phyloP scores from a whole-genome alignment of 2,329 filamentous ascomycete species.

The Ceratocystis cacaofunesta region DNA sequence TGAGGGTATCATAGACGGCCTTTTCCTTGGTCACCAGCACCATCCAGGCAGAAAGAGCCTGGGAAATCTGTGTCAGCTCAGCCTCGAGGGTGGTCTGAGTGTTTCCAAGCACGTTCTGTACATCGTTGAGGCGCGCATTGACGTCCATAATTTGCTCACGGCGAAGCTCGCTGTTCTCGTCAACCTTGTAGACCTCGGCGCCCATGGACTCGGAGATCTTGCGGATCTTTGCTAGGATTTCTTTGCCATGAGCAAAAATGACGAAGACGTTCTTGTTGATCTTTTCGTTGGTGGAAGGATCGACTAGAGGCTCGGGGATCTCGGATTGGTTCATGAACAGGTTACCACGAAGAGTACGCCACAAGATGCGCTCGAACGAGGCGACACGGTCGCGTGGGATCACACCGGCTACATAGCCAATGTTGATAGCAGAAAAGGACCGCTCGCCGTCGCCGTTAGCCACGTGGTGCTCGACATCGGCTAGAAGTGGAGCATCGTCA shows the following conservation, averaged over 20 bases:
- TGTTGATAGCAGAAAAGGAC: conserved; percentile 95
- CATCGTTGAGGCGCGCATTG: conserved; percentile 80
- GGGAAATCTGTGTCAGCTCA: conserved; percentile 84
- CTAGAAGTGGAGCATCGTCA: conserved; percentile 83
- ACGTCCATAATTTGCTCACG: conserved; percentile 96
- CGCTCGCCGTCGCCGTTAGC: conserved; percentile 53
- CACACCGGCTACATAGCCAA: conserved; percentile 93
- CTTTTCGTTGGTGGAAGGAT: conserved; percentile 82
- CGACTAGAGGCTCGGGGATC: conserved; percentile 82
- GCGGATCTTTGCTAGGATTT: conserved; percentile 95
- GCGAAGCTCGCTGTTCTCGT: conserved; percentile 90
- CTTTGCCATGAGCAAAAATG: conserved; percentile 96
- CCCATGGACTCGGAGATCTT: conserved; percentile 98
- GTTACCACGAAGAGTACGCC: conserved; percentile 92
- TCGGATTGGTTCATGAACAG: conserved; percentile 99
- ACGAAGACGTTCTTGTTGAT: conserved; percentile 97
- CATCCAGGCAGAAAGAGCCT: conserved; percentile 91
- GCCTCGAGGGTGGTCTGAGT: conserved; percentile 89
- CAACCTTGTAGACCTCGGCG: conserved; percentile 88
- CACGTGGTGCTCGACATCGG: conserved; percentile 70
- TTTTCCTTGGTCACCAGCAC: conserved; percentile 97
- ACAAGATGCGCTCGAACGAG: conserved; percentile 92
- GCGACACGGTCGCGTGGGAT: conserved; percentile 86
- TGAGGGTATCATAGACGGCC: conserved; percentile 88
- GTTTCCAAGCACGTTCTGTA: conserved; percentile 83